These are phyloP conservation scores for Xerocomellus dryophilus DNA, from an alignment of 768 basidiomycete species.

Conservation along the genomic window DNA sequence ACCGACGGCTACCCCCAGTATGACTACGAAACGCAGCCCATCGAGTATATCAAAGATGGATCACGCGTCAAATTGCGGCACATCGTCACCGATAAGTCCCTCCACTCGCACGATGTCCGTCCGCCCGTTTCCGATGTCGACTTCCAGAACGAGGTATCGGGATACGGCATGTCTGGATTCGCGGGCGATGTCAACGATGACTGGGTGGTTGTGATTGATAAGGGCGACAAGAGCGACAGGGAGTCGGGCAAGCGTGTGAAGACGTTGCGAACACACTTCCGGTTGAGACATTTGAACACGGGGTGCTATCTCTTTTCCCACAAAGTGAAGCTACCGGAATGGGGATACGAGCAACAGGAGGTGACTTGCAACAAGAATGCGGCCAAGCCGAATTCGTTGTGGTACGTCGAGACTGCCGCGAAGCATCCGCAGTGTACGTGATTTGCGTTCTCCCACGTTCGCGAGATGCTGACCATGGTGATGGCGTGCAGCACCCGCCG, in stretches of 20 bases:
- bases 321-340: conserved; percentile 95
- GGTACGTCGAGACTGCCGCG: conserved; percentile 85
- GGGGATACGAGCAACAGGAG: conserved; percentile 98
- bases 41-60: conserved; percentile 62
- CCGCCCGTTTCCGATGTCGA: conserved; percentile 97
- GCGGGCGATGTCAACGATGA: conserved; percentile 91
- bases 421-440: conserved; percentile 67
- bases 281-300: conserved; percentile 77
- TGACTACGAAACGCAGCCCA: conserved; percentile 50
- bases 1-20: conserved; percentile 38
- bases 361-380: conserved; percentile 99
- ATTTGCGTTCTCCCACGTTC: not conserved
- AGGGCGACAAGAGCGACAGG: conserved; percentile 58
- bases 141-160: conserved; percentile 98
- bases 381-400: conserved; percentile 80
- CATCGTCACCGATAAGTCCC: conserved; percentile 71
- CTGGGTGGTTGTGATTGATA: conserved; percentile 84
- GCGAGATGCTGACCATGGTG: not conserved
- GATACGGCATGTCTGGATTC: conserved; percentile 85
- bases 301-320: conserved; percentile 98
- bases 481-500: conserved; percentile 51
- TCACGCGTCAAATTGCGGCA: conserved; percentile 81
- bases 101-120: conserved; percentile 94
- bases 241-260: conserved; percentile 69
- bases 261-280: conserved; percentile 79